Evolutionary conservation across 1,139 yeast genomes (phyloP).

Genomic region (Candida sp.): DNA sequence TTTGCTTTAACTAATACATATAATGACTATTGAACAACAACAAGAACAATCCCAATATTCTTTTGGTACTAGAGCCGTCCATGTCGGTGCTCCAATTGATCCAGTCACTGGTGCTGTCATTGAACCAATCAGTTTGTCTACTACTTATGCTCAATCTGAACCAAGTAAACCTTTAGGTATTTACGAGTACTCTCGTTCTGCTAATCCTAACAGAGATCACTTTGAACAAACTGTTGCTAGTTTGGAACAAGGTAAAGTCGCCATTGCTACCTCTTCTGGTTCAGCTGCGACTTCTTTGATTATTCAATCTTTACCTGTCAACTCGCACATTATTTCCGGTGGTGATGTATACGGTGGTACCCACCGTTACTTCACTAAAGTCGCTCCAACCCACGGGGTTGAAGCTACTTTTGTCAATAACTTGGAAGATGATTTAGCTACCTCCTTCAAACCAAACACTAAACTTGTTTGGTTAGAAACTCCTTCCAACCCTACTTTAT

Average conservation of each 20-base stretch:
- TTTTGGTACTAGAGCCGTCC: slow-evolving; percentile 82
- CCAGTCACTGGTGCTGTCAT: slow-evolving; percentile 83
- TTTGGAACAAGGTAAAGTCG: slow-evolving; percentile 73
- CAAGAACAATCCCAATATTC: slow-evolving; percentile 22
- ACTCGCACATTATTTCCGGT: slow-evolving; percentile 73
- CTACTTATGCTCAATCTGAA: slow-evolving; percentile 79
- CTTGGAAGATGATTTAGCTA: slow-evolving; percentile 56
- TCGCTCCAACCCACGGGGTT: slow-evolving; percentile 79
- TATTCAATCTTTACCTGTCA: slow-evolving; percentile 69
- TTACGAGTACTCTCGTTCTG: slow-evolving; percentile 84
- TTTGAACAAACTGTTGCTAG: slow-evolving; percentile 81
- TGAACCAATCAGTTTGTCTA: slow-evolving; percentile 78
- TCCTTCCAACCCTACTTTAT: slow-evolving; percentile 84
- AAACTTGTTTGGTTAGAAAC: slow-evolving; percentile 86
- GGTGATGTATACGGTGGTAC: slow-evolving; percentile 96
- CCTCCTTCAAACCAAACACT: slow-evolving; percentile 58
- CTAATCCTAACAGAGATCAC: slow-evolving; percentile 85
- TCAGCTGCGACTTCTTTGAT: slow-evolving; percentile 83
- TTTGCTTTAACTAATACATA: background rate
- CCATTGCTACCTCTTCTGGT: slow-evolving; percentile 81
- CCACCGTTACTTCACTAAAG: slow-evolving; percentile 86
- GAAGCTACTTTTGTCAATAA: slow-evolving; percentile 65
- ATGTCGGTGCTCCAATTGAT: slow-evolving; percentile 78
- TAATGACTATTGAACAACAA: slow-evolving; percentile 19
- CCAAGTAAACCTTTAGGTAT: slow-evolving; percentile 78